Base-by-base conservation (phyloP, 2,329 filamentous ascomycete genomes). In the Pezicula neosporulosa region DNA sequence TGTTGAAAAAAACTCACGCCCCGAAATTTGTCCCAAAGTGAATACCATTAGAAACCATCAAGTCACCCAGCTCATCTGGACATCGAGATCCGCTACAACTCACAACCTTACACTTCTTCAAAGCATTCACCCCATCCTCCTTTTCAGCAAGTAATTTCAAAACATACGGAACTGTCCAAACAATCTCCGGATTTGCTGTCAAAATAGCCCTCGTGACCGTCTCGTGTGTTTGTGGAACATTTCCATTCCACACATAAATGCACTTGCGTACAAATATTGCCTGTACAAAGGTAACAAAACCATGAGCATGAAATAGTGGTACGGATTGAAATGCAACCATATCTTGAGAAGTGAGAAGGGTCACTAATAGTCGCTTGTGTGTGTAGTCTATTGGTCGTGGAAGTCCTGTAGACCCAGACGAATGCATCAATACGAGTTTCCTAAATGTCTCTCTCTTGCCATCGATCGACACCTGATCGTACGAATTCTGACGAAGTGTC, bases 311-410 rank as follows among this genome's bases (percentile, higher is more conserved):
- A 49, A 77, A 84, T 2, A 84, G 63, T 0, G 82, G 80, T 3
- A 81, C 65, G 1, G 79, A 77, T 42, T 80, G 72, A 51, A 83
- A 77, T 0, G 72, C 46, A 24, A 24, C 24, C 15, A 33, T 39
- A 9, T 39, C 47, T 21, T 38, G 28, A 8, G 21, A 28, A 28
- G 50, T 59, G 33, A 45, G 51, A 35, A 45, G 43, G 48, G 78
- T 80, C 9, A 70, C 69, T 8, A 84, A 64, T 7, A 72, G 75
- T 13, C 75, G 71, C 8, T 65, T 62, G 48, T 86, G 78, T 1
- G 75, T 80, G 45, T 82, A 77, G 51, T 75, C 80, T 35, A 86
- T 84, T 0, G 82, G 81, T 54, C 85, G 85, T 0, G 83, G 83
- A 0, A 85, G 69, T 0, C 82, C 82, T 0, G 83, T 76, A 0